Conservation (phyloP, 176 grass and related monocot species). For the Phoenix dactylifera region DNA sequence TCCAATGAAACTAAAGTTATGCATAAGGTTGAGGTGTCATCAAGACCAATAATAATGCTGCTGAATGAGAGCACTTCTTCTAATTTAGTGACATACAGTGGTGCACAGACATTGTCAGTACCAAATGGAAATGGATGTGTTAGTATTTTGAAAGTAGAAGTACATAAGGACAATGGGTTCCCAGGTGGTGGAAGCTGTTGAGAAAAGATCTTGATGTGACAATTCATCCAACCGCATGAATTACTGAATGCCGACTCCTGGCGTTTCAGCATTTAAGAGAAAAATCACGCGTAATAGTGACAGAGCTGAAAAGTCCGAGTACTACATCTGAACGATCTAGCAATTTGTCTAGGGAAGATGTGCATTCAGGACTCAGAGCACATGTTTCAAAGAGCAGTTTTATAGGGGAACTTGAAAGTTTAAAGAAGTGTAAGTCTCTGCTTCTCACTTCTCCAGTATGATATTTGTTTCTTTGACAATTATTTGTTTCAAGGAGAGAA, state of each 20-base stretch:
- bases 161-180: constrained; percentile 7
- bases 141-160: constrained; percentile 8
- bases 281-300: constrained; percentile 7
- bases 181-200: neutral
- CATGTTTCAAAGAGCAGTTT: constrained; percentile 19
- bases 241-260: constrained; percentile 3
- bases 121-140: constrained; percentile 36
- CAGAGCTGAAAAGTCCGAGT: constrained; percentile 25
- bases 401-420: constrained; percentile 43
- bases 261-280: constrained; percentile 17
- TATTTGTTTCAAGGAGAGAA: too few species aligned
- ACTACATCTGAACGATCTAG: constrained; percentile 23
- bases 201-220: constrained; percentile 16
- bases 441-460: too few species aligned
- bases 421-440: constrained; percentile 66
- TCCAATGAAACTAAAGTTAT: constrained; percentile 20
- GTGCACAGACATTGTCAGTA: constrained; percentile 9
- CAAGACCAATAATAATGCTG: constrained; percentile 19
- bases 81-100: constrained; percentile 16
- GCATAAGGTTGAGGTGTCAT: constrained; percentile 17
- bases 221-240: constrained; percentile 17
- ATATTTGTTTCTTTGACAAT: too few species aligned
- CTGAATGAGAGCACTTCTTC: constrained; percentile 18
- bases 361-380: constrained; percentile 18
- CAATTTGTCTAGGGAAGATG: constrained; percentile 21